Base-by-base conservation (phyloP, 192 early-diverging fungal genomes). In the Gryganskiella cystojenkinii region DNA sequence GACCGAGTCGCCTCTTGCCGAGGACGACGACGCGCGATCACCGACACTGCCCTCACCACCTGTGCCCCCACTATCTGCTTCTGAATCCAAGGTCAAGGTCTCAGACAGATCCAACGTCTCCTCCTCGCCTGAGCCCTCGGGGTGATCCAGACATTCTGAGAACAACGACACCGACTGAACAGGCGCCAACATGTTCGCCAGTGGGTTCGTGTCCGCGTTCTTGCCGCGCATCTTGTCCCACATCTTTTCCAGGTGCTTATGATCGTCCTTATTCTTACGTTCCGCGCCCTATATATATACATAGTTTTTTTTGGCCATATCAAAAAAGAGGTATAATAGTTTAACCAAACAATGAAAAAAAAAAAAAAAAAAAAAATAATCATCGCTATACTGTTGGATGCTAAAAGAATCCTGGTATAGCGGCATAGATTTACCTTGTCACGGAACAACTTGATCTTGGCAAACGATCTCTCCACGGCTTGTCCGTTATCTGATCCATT, bases 211-310 rank as follows among this genome's bases (percentile, higher is more conserved):
- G 69, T 64, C 55, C 40, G 50, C 56, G 35, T 53, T 51, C 27
- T 70, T 81, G 74, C 84, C 85, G 9, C 80, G 67, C 71, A 87
- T 80, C 80, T 91, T 90, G 43, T 89, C 88, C 81, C 85, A 85
- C 80, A 85, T 70, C 55, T 90, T 89, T 44, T 92, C 92, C 22
- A 91, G 68, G 69, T 93, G 91, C 58, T 88, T 89, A 57, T 84
- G 81, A 74, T 93, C 92, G 72, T 93, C 92, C 65, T 93, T 93
- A 62, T 91, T 88, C 56, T 93, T 93, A 34, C 92, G 87, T 70
- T 93, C 91, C 0, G 92, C 92, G 4, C 92, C 92, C 84, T 86
- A 63, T 40, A 14, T 31, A 14, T 25, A 33, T 59, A 10, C 13
- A 13, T 33, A 4, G 31, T 33, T 34, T 47, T 15, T 25, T 55